These are phyloP conservation scores for Neurospora sp. DNA, from an alignment of 2,329 filamentous ascomycete genomes.

Conservation along the genomic window DNA sequence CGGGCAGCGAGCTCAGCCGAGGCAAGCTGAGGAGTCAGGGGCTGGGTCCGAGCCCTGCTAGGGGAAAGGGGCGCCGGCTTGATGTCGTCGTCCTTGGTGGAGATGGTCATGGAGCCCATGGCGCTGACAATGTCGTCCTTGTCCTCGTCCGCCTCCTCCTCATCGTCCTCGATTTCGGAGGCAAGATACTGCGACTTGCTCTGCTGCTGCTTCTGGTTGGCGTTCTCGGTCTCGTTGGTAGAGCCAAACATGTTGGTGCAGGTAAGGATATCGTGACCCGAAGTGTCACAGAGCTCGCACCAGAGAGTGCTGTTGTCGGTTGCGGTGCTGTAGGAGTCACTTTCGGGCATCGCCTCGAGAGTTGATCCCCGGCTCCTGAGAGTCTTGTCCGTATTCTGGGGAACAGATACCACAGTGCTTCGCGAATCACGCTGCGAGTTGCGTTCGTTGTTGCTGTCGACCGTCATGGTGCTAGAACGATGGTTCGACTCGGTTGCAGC, in stretches of 20 bases:
- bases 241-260: slow-evolving; percentile 79
- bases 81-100: slow-evolving; percentile 26
- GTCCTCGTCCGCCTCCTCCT: not conserved
- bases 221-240: slow-evolving; percentile 3
- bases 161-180: slow-evolving; percentile 23
- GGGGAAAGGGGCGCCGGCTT: slow-evolving; percentile 48
- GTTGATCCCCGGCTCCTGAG: slow-evolving; percentile 35
- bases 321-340: slow-evolving; percentile 56
- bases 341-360: slow-evolving; percentile 61
- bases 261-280: slow-evolving; percentile 85
- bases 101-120: slow-evolving; percentile 23
- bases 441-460: slow-evolving; percentile 37
- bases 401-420: slow-evolving; percentile 51
- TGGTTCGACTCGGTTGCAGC: slow-evolving; percentile 24
- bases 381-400: slow-evolving; percentile 38
- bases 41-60: slow-evolving; percentile 31
- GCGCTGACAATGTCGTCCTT: slow-evolving; percentile 14
- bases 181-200: not conserved
- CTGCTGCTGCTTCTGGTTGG: slow-evolving; percentile 20
- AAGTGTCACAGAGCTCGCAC: slow-evolving; percentile 93
- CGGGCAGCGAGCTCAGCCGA: not conserved
- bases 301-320: slow-evolving; percentile 68
- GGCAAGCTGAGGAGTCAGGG: not conserved
- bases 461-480: slow-evolving; percentile 41
- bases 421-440: slow-evolving; percentile 57